Conservation (phyloP, 306 rosid genomes). For the Begonia loranthoides region DNA sequence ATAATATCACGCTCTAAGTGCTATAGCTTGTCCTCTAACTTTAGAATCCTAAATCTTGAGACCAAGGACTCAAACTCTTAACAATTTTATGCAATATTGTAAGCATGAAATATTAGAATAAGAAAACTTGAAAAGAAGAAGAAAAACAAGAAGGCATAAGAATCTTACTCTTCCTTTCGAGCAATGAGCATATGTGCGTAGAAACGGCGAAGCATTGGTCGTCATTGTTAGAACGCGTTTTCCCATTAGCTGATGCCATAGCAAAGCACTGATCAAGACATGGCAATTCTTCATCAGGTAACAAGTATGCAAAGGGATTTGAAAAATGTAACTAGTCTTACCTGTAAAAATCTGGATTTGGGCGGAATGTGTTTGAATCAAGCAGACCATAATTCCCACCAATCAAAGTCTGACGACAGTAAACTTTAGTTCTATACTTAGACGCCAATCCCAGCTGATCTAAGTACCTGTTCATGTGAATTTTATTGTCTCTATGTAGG, state of each 20-base stretch:
- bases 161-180: conserved; percentile 70
- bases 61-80: too few relatives aligned
- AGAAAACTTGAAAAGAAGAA: too few relatives aligned
- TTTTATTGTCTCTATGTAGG: too few relatives aligned
- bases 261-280: conserved; percentile 47
- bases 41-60: too few relatives aligned
- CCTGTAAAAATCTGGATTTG: conserved; percentile 96
- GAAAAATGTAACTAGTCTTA: conserved; percentile 17
- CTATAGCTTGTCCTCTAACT: too few relatives aligned
- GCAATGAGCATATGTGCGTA: conserved; percentile 87
- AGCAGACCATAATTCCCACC: conserved; percentile 97
- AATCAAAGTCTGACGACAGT: conserved; percentile 82
- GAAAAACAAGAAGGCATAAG: background rate
- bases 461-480: conserved; percentile 47
- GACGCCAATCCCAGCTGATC: conserved; percentile 97
- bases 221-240: conserved; percentile 44
- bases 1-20: too few relatives aligned
- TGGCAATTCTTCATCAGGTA: conserved; percentile 4
- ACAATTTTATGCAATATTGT: too few relatives aligned
- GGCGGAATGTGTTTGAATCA: conserved; percentile 46
- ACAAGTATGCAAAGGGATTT: background rate
- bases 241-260: conserved; percentile 94
- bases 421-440: conserved; percentile 54
- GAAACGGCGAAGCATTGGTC: conserved; percentile 33
- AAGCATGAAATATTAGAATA: too few relatives aligned